Conservation (phyloP, 2,329 filamentous ascomycete species). For the Blastomyces gilchristii region DNA sequence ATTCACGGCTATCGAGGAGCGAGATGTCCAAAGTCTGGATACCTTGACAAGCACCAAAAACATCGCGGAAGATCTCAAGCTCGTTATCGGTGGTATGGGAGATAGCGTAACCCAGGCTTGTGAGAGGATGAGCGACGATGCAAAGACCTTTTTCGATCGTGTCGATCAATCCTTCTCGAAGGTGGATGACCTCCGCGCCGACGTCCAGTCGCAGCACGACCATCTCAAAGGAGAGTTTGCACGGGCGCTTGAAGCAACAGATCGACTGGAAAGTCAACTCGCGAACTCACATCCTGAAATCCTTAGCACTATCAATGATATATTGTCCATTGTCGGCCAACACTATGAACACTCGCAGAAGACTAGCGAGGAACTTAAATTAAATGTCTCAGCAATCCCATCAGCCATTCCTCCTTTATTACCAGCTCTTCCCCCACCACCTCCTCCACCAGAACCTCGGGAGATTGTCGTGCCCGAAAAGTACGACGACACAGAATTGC, state of each 20-base stretch:
- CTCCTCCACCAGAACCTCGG: slow-evolving; percentile 17
- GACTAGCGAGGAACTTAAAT: slow-evolving; percentile 51
- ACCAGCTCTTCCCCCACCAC: slow-evolving; percentile 37
- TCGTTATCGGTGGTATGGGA: slow-evolving; percentile 75
- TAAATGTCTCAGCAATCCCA: slow-evolving; percentile 42
- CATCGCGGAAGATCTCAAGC: slow-evolving; percentile 76
- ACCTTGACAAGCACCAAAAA: slow-evolving; percentile 65
- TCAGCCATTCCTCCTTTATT: slow-evolving; percentile 48
- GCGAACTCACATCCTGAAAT: slow-evolving; percentile 81
- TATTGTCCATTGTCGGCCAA: slow-evolving; percentile 70
- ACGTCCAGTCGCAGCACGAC: slow-evolving; percentile 64
- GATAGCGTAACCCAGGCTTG: slow-evolving; percentile 69
- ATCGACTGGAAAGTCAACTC: slow-evolving; percentile 66
- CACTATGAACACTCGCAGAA: slow-evolving; percentile 82
- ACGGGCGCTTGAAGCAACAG: slow-evolving; percentile 61
- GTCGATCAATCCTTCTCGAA: slow-evolving; percentile 70
- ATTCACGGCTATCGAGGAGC: slow-evolving; percentile 61
- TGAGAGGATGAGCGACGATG: slow-evolving; percentile 79
- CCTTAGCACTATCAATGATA: slow-evolving; percentile 72
- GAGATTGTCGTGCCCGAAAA: slow-evolving; percentile 31
- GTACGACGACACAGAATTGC: slow-evolving; percentile 50
- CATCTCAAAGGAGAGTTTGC: slow-evolving; percentile 72
- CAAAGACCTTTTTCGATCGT: slow-evolving; percentile 71
- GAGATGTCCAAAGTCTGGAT: slow-evolving; percentile 61
- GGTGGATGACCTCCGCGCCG: slow-evolving; percentile 61